Evolutionary conservation across 495 filamentous ascomycete genomes (phyloP).

Genomic region (Hypoxylon lienhwacheense): DNA sequence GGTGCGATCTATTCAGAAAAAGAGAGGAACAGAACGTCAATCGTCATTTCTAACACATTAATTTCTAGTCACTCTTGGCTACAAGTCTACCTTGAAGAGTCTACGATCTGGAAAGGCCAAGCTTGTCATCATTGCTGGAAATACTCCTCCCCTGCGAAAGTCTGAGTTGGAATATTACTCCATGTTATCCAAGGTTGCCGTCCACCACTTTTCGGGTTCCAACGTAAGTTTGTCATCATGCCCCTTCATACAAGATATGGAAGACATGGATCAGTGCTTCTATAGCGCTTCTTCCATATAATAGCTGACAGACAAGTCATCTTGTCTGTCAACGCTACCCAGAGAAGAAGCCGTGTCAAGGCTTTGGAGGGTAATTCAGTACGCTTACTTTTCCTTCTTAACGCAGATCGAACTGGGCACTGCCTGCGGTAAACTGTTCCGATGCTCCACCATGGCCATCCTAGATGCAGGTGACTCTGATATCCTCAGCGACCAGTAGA

Average conservation of each 20-base stretch:
- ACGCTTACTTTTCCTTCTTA: constrained; percentile 51
- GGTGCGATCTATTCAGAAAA: constrained; percentile 49
- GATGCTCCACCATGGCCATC: constrained; percentile 91
- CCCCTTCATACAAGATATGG: constrained; percentile 11
- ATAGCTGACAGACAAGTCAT: constrained; percentile 20
- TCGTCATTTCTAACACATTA: constrained; percentile 21
- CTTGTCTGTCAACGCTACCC: constrained; percentile 52
- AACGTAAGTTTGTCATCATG: constrained; percentile 74
- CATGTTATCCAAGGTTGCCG: constrained; percentile 89
- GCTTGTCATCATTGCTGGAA: constrained; percentile 79
- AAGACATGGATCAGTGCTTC: constrained; percentile 20
- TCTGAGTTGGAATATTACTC: constrained; percentile 88
- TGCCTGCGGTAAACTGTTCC: constrained; percentile 82
- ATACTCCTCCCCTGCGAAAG: constrained; percentile 95
- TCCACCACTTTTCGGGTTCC: constrained; percentile 95
- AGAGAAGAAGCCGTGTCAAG: constrained; percentile 74
- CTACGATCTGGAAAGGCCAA: constrained; percentile 84
- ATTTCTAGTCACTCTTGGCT: constrained; percentile 73
- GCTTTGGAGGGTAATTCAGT: constrained; percentile 81
- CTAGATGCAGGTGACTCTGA: constrained; percentile 98
- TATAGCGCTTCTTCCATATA: constrained; percentile 10
- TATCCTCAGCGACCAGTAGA: constrained; percentile 74
- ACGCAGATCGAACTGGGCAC: constrained; percentile 93
- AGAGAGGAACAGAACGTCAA: background rate
- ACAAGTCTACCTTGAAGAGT: constrained; percentile 95